Evolutionary conservation across 441 rosid genomes (phyloP).

Genomic region (Gossypium trilobum): DNA sequence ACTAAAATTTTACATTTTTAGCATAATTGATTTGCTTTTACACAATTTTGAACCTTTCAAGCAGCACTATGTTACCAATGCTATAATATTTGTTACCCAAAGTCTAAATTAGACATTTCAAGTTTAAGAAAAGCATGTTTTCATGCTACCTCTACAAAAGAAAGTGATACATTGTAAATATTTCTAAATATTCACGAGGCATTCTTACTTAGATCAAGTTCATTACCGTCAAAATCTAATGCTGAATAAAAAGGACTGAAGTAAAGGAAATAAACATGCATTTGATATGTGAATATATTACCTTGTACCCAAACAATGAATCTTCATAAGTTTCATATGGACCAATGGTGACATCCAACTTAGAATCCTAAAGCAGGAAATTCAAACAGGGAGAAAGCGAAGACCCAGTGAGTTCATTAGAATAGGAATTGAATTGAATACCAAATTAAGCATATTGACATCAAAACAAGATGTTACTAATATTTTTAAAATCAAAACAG

Average conservation of each 20-base stretch:
- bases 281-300: conserved; percentile 19
- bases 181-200: background rate
- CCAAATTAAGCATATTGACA: background rate
- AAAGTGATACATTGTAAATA: background rate
- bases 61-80: background rate
- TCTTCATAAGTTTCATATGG: conserved; percentile 95
- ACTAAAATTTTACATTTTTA: background rate
- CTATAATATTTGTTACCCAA: background rate
- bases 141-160: background rate
- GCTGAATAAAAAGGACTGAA: conserved; percentile 3
- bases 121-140: background rate
- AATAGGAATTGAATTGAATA: background rate
- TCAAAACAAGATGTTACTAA: background rate
- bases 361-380: conserved; percentile 51
- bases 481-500: background rate
- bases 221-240: background rate
- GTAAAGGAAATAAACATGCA: conserved; percentile 5
- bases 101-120: background rate
- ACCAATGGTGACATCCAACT: conserved; percentile 86
- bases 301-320: conserved; percentile 81
- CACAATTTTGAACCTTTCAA: background rate
- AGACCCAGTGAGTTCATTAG: background rate
- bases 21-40: background rate
- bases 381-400: background rate
- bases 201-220: background rate